These are phyloP conservation scores for Aspergillus bombycis DNA, from an alignment of 2,329 filamentous ascomycete genomes.

Conservation along the genomic window DNA sequence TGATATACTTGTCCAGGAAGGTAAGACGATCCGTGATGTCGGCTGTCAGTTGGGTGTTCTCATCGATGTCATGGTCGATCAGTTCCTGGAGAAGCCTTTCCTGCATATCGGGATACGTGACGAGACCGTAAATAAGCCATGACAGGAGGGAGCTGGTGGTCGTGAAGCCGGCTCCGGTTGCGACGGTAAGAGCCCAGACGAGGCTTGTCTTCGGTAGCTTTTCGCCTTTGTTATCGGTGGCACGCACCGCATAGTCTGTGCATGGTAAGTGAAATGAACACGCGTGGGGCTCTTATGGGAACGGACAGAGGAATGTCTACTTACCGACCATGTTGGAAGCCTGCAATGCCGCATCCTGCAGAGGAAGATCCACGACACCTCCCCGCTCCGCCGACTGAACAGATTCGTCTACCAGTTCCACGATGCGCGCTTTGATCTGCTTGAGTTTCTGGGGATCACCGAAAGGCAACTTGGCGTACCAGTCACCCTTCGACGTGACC, in stretches of 20 bases:
- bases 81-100: conserved; percentile 61
- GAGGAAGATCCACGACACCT: conserved; percentile 33
- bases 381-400: conserved; percentile 24
- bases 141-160: conserved; percentile 62
- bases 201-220: conserved; percentile 52
- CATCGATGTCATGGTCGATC: conserved; percentile 51
- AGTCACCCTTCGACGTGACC: conserved; percentile 56
- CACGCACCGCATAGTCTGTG: conserved; percentile 44
- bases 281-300: too few relatives aligned
- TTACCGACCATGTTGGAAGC: conserved; percentile 41
- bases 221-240: conserved; percentile 57
- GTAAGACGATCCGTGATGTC: conserved; percentile 53
- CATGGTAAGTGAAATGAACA: neutral
- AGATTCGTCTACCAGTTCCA: conserved; percentile 25
- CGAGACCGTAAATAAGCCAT: conserved; percentile 59
- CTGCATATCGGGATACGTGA: conserved; percentile 59
- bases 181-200: conserved; percentile 51
- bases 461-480: conserved; percentile 62
- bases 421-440: conserved; percentile 14
- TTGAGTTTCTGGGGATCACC: conserved; percentile 55
- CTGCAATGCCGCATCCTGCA: conserved; percentile 50
- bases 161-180: conserved; percentile 62
- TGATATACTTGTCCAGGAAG: conserved; percentile 51
- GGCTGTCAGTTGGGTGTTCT: conserved; percentile 47
- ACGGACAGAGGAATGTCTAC: conserved; percentile 10